Evolutionary conservation across 2,329 filamentous ascomycete genomes (phyloP), one percentile per base, ranked within the genome.

Genomic region (Ascomycota sp.): DNA sequence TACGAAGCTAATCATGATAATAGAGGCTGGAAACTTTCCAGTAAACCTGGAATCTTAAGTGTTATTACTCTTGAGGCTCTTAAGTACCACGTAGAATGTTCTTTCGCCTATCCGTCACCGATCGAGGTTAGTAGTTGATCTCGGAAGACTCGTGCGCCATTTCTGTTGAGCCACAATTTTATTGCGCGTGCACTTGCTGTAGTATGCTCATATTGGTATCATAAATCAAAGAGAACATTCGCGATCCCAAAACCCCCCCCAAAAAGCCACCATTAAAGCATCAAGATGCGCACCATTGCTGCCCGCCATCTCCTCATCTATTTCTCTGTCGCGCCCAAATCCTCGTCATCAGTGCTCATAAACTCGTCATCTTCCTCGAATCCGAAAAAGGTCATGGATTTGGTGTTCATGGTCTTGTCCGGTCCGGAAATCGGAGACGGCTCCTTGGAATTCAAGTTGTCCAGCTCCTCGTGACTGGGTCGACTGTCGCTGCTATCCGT

Each of bases 351-450:
- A 8, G 67, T 72, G 43, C 71, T 76, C 66, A 76, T 71, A 40
- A 75, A 76, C 44, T 79, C 74, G 32, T 83, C 76, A 35, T 80
- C 75, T 27, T 84, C 76, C 39, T 83, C 78, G 54, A 83, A 86
- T 0, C 77, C 78, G 44, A 75, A 77, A 46, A 83, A 80, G 0
- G 63, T 58, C 45, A 44, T 58, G 12, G 49, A 48, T 41, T 58
- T 56, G 32, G 38, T 48, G 37, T 55, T 62, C 39, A 45, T 48
- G 9, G 55, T 45, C 27, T 52, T 47, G 9, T 51, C 47, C 3
- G 52, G 40, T 30, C 62, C 58, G 3, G 59, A 57, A 25, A 56
- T 57, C 9, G 62, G 61, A 1, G 63, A 62, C 4, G 61, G 68
- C 30, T 58, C 62, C 40, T 61, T 60, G 0, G 59, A 63, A 33